Evolutionary conservation across 1,284 basidiomycete species (phyloP), one percentile per base, ranked within the genome.

Genomic region (Pseudozyma thailandica): DNA sequence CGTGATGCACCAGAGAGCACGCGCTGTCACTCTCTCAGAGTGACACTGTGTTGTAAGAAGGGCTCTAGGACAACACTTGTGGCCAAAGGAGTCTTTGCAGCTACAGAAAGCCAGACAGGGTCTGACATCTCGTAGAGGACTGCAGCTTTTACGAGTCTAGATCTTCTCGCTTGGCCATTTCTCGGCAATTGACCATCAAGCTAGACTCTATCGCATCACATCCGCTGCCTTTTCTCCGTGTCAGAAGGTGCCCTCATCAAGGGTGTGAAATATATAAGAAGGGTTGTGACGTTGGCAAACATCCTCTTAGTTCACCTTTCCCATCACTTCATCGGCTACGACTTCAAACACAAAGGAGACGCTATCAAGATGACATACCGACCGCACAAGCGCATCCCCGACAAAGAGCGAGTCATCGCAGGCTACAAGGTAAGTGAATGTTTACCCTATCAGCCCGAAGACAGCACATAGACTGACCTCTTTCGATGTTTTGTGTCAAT

Each of bases 391-490:
- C 59, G 52, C n/a, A 71, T 66, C 18, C 53, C 64, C 6, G 64
- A 68, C 45, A 75, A 74, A 38, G 57, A 71, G 35, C 55, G 62
- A 21, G 57, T 57, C n/a, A 45, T 75, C 15, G 70, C 70, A 8
- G 73, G 73, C 41, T 75, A 64, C 53, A 64, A 53, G 46, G 72
- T 70, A 25, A 52, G 69, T 16, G n/a, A n/a, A n/a, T n/a, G n/a
- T n/a, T 33, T 33, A 16, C 31, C 3, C 12, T 45, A 23, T 4
- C 9, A 31, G 4, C 23, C 13, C 31, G 12, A 7, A 13, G 12
- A 33, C 12, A 10, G 7, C 31, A 33, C 31, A 33, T 16, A 33
- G 7, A 16, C 31, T n/a, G n/a, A n/a, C n/a, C n/a, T n/a, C n/a
- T n/a, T n/a, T n/a, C n/a, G n/a, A 45, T 31, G 25, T 16, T n/a